Percentiles rank a stretch among this genome's conserved stretches.
These are phyloP conservation scores for Guadua angustifolia DNA, from an alignment of 176 grass and related monocot genomes.

Conservation along the genomic window DNA sequence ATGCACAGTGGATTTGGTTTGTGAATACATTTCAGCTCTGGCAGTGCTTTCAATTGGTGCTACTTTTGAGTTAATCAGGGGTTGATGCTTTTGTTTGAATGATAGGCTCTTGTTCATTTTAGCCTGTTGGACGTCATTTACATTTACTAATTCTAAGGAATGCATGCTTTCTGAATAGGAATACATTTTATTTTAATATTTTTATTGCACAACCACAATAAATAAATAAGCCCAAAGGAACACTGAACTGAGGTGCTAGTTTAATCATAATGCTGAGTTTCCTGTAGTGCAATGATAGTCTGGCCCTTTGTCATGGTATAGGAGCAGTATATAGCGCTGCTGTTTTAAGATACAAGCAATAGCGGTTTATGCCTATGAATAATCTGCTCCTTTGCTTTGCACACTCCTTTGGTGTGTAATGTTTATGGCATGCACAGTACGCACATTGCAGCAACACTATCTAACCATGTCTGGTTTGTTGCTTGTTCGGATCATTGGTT, in stretches of 20 bases:
- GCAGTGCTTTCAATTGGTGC: background rate
- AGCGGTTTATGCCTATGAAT: background rate
- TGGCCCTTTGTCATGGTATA: slow-evolving; percentile 16
- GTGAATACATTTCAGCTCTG: background rate
- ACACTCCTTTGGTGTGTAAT: background rate
- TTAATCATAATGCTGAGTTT: slow-evolving; percentile 25
- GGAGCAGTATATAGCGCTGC: background rate
- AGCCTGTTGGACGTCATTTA: background rate
- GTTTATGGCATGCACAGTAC: slow-evolving; percentile 6
- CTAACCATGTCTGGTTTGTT: slow-evolving; percentile 25
- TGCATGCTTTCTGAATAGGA: slow-evolving; percentile 8
- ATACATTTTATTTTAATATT: slow-evolving; percentile 18
- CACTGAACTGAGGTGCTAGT: background rate
- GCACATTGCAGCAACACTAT: background rate
- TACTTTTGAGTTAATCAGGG: background rate
- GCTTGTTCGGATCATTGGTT: background rate
- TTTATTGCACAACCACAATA: background rate
- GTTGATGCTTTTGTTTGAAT: background rate
- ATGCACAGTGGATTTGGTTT: slow-evolving; percentile 7
- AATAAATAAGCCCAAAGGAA: background rate
- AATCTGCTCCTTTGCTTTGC: slow-evolving; percentile 4
- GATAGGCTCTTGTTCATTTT: background rate
- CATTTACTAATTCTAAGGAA: background rate
- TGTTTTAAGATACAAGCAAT: slow-evolving; percentile 24
- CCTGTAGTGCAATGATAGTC: background rate